phyloP scores from a whole-genome alignment of 1,284 basidiomycete genomes.

The Cystobasidium slooffiae region DNA sequence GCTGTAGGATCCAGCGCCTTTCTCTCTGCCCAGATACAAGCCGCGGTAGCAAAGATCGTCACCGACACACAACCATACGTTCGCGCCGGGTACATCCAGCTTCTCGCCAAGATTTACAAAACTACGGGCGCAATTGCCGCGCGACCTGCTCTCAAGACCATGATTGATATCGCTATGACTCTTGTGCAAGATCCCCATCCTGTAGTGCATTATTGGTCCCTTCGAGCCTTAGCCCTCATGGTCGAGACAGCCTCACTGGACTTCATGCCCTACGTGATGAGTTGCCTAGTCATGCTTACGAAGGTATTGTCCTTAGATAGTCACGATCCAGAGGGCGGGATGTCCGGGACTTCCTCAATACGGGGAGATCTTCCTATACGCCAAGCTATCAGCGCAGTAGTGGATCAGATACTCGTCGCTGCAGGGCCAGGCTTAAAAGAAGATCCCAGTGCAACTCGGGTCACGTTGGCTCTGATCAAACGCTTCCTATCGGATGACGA shows the following conservation, averaged over 20 bases:
- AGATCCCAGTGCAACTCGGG: conserved; percentile 73
- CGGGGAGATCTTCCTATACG: conserved; percentile 88
- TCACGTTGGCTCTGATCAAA: conserved; percentile 82
- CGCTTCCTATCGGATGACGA: conserved; percentile 85
- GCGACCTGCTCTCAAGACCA: conserved; percentile 91
- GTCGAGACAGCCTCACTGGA: conserved; percentile 90
- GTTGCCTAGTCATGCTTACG: conserved; percentile 86
- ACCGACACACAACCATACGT: conserved; percentile 91
- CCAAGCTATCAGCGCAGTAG: conserved; percentile 85
- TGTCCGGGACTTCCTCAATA: conserved; percentile 72
- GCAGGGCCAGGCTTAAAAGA: conserved; percentile 96
- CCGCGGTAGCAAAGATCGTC: conserved; percentile 93
- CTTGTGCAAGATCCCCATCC: conserved; percentile 95
- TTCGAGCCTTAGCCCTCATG: conserved; percentile 82
- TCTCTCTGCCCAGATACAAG: conserved; percentile 85
- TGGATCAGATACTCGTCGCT: conserved; percentile 90
- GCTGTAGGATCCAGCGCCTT: conserved; percentile 63
- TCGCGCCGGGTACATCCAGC: conserved; percentile 89
- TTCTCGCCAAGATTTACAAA: conserved; percentile 91
- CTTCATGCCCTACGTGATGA: conserved; percentile 85
- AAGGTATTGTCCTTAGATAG: conserved; percentile 88
- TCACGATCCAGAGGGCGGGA: conserved; percentile 93
- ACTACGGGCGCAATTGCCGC: conserved; percentile 92
- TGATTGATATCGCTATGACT: conserved; percentile 94
- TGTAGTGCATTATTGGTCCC: conserved; percentile 89